Base-by-base conservation (phyloP, 352 stramenopile species). In the Peronospora farinosa region DNA sequence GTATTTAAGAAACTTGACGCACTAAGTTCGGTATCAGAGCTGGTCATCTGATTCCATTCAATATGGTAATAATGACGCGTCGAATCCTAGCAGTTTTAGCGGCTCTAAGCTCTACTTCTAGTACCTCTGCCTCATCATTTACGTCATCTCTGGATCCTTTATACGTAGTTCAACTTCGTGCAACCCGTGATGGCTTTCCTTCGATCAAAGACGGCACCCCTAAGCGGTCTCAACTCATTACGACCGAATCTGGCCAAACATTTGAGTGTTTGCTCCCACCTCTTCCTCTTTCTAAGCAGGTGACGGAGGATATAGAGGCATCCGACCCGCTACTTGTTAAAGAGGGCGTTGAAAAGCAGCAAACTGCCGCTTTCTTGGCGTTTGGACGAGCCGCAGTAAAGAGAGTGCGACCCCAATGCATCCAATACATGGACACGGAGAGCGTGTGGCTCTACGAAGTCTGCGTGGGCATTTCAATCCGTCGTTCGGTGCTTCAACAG, bases 181-280 rank as follows among this genome's bases (percentile, higher is more conserved):
- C 63, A 9, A 74, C 40, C 9, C 68, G 65, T 11, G 72, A 75
- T 5, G 51, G 40, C n/a, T 78, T 69, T 44, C 28, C 54, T n/a
- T 46, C 54, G 2, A 55, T 57, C 23, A 43, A 59, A 31, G 57
- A 52, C 17, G 47, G 47, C 5, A 10, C 33, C 27, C 52, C 41
- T 19, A 42, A 70, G 40, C 72, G 67, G 13, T 67, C 70, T 36
- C 67, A 85, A 44, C 19, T 75, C 28, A 86, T 90, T 74, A 77
- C 76, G 35, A 83, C 73, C 13, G 67, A 72, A 52, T 72, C 74
- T 7, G 76, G 76, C 1, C 67, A 86, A 45, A 66, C 68, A 49
- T 86, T 90, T 46, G 73, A 88, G 67, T 90, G 79, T 42, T 88
- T 86, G 45, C 40, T 90, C 41, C 79, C 79, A 28, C 49, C 72